phyloP scores from a whole-genome alignment of 805 yeast species.

The Ogataea naganishii region DNA sequence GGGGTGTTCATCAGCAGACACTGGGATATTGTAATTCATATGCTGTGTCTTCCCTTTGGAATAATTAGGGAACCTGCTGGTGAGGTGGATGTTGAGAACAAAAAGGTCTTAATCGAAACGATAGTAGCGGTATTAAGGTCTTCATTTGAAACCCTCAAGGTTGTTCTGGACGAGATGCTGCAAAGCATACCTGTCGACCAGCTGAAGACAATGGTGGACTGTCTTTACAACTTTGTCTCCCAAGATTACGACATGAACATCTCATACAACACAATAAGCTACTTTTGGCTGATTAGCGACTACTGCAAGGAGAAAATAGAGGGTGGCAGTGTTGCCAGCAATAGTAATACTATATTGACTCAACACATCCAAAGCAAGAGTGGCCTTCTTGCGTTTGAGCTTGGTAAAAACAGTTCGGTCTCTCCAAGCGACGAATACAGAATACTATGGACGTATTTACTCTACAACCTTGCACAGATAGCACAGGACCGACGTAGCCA shows the following conservation, averaged over 20 bases:
- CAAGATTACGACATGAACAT: constrained; percentile 75
- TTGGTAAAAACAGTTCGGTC: constrained; percentile 6
- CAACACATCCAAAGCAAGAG: too few species aligned
- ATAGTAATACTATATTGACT: too few species aligned
- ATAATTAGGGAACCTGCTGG: constrained; percentile 21
- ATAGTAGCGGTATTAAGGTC: constrained; percentile 46
- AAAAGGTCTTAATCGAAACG: constrained; percentile 35
- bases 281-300: constrained; percentile 89
- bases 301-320: constrained; percentile 36
- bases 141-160: constrained; percentile 75
- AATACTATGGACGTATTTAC: constrained; percentile 55
- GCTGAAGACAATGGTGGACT: constrained; percentile 57
- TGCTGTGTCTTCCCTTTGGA: constrained; percentile 51
- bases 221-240: constrained; percentile 59
- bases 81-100: constrained; percentile 12
- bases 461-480: constrained; percentile 53
- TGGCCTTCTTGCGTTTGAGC: too few species aligned
- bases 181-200: constrained; percentile 61
- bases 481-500: constrained; percentile 63
- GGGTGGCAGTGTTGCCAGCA: background rate
- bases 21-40: constrained; percentile 70
- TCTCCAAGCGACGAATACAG: constrained; percentile 21
- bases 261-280: constrained; percentile 84
- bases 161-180: constrained; percentile 80
- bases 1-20: constrained; percentile 47